Base-by-base conservation (phyloP, 495 filamentous ascomycete genomes). In the Penicillium taxi region DNA sequence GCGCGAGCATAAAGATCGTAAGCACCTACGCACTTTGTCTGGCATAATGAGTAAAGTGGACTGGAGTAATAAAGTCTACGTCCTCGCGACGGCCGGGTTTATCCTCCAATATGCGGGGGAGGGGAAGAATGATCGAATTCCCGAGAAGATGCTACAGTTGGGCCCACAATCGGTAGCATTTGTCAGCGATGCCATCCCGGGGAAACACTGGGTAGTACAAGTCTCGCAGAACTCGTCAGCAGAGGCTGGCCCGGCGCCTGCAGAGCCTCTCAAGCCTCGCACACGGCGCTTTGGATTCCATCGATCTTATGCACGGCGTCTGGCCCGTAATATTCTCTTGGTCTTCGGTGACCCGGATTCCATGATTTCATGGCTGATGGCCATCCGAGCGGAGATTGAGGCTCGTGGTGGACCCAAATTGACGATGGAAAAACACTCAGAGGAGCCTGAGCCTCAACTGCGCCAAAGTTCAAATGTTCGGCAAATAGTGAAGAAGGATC, bases 131-230 rank as follows among this genome's bases (percentile, higher is more conserved):
- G 82, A 95, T 53, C 72, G 91, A 30, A 50, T 86, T 0, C 91
- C 91, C 0, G 91, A 98, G 61, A 89, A 84, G 61, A 74, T 91
- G 48, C 64, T 96, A 47, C 80, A 83, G 23, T 66, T 98, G 17
- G 83, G 82, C 1, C 82, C 81, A 40, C 76, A 86, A 12, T 94
- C 91, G 5, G 87, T 87, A 9, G 91, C 91, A 13, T 98, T 94
- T 65, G 91, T 84, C 0, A 94, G 81, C 47, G 91, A 98, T 59
- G 75, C 82, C 2, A 91, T 98, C 43, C 87, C 89, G 0, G 91
- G 91, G 16, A 82, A 81, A 42, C 91, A 90, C 46, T 95, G 81
- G 77, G 91, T 98, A 2, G 52, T 98, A 33, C 91, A 96, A 49
- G 74, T 96, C 9, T 86, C 82, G n/a, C 81, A 89, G 32, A 70